A percentile compares a stretch with the other conserved stretches of the same genome.
Evolutionary conservation across 1,139 yeast species (phyloP).

Genomic region (Sugiyamaella castrensis): DNA sequence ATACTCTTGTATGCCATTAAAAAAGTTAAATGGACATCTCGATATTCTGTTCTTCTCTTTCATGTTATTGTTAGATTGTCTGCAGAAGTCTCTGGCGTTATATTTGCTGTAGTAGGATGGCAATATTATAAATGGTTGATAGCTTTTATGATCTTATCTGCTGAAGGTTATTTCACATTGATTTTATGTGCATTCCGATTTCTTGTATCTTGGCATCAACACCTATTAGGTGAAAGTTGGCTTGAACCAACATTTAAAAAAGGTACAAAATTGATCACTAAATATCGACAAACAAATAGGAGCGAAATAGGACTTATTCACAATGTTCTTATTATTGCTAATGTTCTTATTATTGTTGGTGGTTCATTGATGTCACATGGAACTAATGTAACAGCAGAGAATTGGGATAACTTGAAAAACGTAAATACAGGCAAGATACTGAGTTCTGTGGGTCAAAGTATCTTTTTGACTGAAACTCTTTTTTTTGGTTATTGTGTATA

Average conservation of each 20-base stretch:
- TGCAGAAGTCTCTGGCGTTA: slow-evolving; percentile 28
- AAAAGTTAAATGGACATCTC: slow-evolving; percentile 24
- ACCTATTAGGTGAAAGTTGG: slow-evolving; percentile 3
- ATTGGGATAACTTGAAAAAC: slow-evolving; percentile 1
- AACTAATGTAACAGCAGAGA: background rate
- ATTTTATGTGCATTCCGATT: slow-evolving; percentile 22
- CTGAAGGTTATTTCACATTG: slow-evolving; percentile 31
- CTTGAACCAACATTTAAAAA: slow-evolving; percentile 3
- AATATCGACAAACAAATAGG: background rate
- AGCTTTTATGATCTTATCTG: slow-evolving; percentile 29
- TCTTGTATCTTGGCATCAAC: slow-evolving; percentile 10
- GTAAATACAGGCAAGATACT: slow-evolving; percentile 21
- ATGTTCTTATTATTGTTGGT: slow-evolving; percentile 28
- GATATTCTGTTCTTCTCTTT: slow-evolving; percentile 19
- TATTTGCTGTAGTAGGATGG: slow-evolving; percentile 41
- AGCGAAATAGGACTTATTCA: slow-evolving; percentile 14
- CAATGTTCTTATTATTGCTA: slow-evolving; percentile 27
- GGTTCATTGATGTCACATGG: slow-evolving; percentile 23
- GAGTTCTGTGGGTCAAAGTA: slow-evolving; percentile 29
- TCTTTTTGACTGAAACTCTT: slow-evolving; percentile 24
- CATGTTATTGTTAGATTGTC: slow-evolving; percentile 22
- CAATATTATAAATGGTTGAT: slow-evolving; percentile 34
- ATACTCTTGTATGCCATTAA: slow-evolving; percentile 19
- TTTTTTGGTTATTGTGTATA: slow-evolving; percentile 20
- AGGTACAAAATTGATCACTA: background rate